Evolutionary conservation across 208 protist species (phyloP), one percentile per base, ranked within the genome.

Genomic region (Sergeia podlipaevii): DNA sequence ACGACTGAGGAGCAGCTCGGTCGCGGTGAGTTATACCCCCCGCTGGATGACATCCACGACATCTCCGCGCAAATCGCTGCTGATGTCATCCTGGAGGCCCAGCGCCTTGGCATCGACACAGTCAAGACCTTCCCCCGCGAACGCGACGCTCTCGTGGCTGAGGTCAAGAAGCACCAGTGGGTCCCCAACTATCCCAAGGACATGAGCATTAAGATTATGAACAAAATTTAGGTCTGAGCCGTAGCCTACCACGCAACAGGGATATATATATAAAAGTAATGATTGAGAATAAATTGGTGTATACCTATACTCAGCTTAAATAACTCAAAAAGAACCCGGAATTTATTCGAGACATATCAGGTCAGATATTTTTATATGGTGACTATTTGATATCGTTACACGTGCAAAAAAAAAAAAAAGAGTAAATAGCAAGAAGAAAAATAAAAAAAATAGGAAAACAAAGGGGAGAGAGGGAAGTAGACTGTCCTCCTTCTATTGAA

Each of bases 61-160:
- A 83, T 88, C 59, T 91, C 83, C 3, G 78, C 83, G 7, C 59
- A 85, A 63, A 84, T 91, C 60, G 83, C 83, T 27, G 65, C 74
- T 2, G 72, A 73, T 24, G 76, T 87, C 33, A 85, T 88, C 29
- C 50, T 82, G 46, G 74, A 91, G 62, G 39, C 75, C 36, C 76
- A 88, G 66, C 63, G 73, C 28, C 65, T 88, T 23, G 74, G 74
- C 52, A 63, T 91, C 48, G 75, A 70, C 62, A 56, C 32, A n/a
- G 70, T 77, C 60, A 70, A 54, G 34, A 47, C 44, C 37, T 60
- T 91, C 6, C 83, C 83, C 8, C 64, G 38, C 15, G 70, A 78
- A 32, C 73, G 65, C 42, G 65, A 63, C 11, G 73, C 61, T 0
- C 43, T 91, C 36, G n/a, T 88, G 20, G 68, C 28, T 17, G 5